Evolutionary conservation across 1,139 yeast species (phyloP), one percentile per base, ranked within the genome.

Genomic region (Zhuliangozyma parablackwelliae): DNA sequence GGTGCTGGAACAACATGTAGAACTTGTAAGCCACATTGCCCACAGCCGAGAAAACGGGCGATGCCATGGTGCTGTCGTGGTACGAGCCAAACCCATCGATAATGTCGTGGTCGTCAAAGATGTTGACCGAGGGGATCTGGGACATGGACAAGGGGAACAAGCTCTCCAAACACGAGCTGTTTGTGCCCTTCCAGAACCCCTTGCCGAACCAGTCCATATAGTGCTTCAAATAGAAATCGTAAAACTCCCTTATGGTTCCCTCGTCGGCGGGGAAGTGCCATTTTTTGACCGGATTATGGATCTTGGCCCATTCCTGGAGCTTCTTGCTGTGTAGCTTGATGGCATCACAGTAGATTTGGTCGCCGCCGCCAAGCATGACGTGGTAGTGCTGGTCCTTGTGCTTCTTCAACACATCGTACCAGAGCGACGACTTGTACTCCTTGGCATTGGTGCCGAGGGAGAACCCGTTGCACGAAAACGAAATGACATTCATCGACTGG

Each of bases 341-440:
- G 3, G 89, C 72, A 59, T 92, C 97, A 40, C 90, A 80, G 59
- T 92, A 92, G 37, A 92, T 75, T 62, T 92, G 98, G 59, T 92
- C 98, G 26, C 98, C 98, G 34, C 97, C 97, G 16, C 97, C 97
- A 30, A 90, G 68, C 95, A 90, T 89, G 6, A 88, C 97, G 56
- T 92, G 97, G 62, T 86, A 88, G 34, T 82, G 90, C 32, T 69
- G 59, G 6, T 63, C 53, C 10, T 45, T 13, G 54, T 89, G 96
- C 46, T 79, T 78, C 24, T 74, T 66, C 51, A 90, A 54, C 3
- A 90, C 95, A 54, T 92, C 96, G 35, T 66, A 72, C 97, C 97
- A 92, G 47, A 90, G 63, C 5, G 88, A 81, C 10, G 90, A 86
- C 43, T 78, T 75, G 61, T 80, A 90, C 11, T 64, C 63, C 2